phyloP scores from a whole-genome alignment of 306 rosid species.

The Cercis canadensis region DNA sequence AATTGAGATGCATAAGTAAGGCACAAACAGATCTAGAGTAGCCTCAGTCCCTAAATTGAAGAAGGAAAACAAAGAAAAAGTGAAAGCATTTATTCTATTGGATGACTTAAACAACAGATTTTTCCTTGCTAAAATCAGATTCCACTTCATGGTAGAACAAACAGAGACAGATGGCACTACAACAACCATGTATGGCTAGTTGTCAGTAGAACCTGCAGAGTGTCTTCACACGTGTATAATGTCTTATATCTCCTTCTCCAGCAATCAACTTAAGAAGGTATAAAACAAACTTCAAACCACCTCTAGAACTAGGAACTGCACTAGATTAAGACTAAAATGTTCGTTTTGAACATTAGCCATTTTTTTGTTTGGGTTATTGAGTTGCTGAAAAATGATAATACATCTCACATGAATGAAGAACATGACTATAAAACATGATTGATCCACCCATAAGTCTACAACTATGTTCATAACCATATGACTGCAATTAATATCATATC shows the following conservation, averaged over 20 bases:
- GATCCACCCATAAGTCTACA: too few relatives aligned
- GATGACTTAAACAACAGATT: constrained; percentile 15
- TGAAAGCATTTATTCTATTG: constrained; percentile 13
- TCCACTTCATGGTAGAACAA: constrained; percentile 17
- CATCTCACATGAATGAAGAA: neutral
- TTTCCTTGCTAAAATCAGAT: too few relatives aligned
- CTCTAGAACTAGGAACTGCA: neutral
- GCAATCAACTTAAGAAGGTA: neutral
- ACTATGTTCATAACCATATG: too few relatives aligned
- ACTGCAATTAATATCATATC: too few relatives aligned
- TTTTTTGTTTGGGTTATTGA: neutral
- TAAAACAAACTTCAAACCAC: neutral
- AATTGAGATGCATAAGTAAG: constrained; percentile 15
- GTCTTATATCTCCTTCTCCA: neutral
- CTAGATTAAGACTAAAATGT: neutral
- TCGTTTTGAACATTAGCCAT: neutral
- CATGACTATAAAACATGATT: neutral
- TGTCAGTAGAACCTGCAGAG: neutral
- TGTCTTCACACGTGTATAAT: constrained; percentile 13
- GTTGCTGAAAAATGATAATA: neutral
- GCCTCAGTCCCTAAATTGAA: neutral
- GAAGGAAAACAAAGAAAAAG: constrained; percentile 4
- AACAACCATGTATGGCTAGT: neutral
- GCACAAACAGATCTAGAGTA: constrained; percentile 12
- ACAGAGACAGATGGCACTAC: neutral